Evolutionary conservation across 2,329 filamentous ascomycete genomes (phyloP).

Genomic region (Penicillium sp.): DNA sequence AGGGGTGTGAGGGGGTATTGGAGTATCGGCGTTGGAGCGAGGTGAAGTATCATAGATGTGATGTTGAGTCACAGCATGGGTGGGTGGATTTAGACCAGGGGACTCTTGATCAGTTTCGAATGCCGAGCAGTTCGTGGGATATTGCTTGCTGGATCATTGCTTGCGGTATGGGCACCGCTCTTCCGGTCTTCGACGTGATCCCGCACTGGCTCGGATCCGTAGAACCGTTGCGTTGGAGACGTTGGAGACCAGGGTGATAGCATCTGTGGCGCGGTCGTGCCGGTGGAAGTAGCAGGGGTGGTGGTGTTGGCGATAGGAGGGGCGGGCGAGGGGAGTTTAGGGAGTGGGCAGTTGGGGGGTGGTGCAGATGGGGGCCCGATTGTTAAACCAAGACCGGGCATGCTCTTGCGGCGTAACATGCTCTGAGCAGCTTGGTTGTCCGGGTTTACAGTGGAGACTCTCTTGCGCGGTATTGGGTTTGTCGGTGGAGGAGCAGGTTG

Average conservation of each 20-base stretch:
- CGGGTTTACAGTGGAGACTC: slow-evolving; percentile 14
- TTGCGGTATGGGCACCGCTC: not conserved
- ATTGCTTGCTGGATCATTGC: not conserved
- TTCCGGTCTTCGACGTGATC: slow-evolving; percentile 18
- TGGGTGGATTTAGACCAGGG: not conserved
- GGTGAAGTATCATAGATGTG: not conserved
- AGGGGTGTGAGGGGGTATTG: not conserved
- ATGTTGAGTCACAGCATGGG: not conserved
- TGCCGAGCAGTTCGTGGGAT: slow-evolving; percentile 8
- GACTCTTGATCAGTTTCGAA: slow-evolving; percentile 17
- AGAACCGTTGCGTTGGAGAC: slow-evolving; percentile 18
- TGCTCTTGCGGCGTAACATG: slow-evolving; percentile 35
- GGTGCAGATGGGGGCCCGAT: slow-evolving; percentile 34
- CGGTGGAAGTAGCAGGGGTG: not conserved
- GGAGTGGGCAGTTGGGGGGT: slow-evolving; percentile 37
- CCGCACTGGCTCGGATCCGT: slow-evolving; percentile 17
- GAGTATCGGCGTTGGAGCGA: not conserved
- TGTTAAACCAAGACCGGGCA: slow-evolving; percentile 34
- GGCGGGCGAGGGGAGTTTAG: slow-evolving; percentile 31
- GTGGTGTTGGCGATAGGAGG: slow-evolving; percentile 21
- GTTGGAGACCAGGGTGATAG: slow-evolving; percentile 11
- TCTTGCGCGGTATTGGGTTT: slow-evolving; percentile 15
- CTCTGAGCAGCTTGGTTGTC: slow-evolving; percentile 14
- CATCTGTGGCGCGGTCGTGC: slow-evolving; percentile 10
- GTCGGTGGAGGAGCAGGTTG: slow-evolving; percentile 8